These are phyloP conservation scores for Chlorociboria aeruginascens DNA, from an alignment of 495 filamentous ascomycete species.

Conservation along the genomic window DNA sequence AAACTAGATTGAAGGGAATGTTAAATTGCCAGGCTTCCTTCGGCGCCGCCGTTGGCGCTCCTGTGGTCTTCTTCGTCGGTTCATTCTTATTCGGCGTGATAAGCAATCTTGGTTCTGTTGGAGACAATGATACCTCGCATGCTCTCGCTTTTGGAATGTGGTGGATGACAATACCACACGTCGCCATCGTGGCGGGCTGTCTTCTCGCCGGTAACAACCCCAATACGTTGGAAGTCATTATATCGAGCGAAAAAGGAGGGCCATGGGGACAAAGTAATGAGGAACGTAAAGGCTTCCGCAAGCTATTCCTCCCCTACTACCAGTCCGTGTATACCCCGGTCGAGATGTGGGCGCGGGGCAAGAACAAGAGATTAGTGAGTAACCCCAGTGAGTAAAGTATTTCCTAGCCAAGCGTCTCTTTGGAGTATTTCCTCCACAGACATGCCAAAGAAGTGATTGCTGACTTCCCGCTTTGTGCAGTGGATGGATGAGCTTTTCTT, in stretches of 20 bases:
- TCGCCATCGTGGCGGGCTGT: slow-evolving; percentile 17
- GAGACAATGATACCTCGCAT: slow-evolving; percentile 30
- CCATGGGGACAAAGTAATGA: not conserved
- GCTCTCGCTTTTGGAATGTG: slow-evolving; percentile 34
- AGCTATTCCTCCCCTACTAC: slow-evolving; percentile 9
- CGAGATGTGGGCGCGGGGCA: slow-evolving; percentile 22
- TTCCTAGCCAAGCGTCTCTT: no score
- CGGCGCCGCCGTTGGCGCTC: slow-evolving; percentile 33
- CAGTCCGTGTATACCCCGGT: slow-evolving; percentile 14
- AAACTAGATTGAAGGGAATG: slow-evolving; percentile 1
- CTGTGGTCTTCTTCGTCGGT: slow-evolving; percentile 33
- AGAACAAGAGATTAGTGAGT: slow-evolving; percentile 14
- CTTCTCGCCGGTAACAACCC: slow-evolving; percentile 21
- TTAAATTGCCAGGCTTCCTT: slow-evolving; percentile 20
- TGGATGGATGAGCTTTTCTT: slow-evolving; percentile 5
- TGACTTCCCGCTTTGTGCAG: no score
- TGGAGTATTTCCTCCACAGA: no score
- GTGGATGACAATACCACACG: slow-evolving; percentile 17
- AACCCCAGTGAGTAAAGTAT: no score
- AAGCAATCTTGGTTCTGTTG: slow-evolving; percentile 24
- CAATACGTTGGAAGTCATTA: slow-evolving; percentile 14
- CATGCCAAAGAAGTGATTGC: no score
- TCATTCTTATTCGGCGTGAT: slow-evolving; percentile 20
- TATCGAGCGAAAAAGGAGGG: not conserved
- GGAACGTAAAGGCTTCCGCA: not conserved